phyloP scores from a whole-genome alignment of 176 grass and related monocot genomes.

The Carex scoparia region DNA sequence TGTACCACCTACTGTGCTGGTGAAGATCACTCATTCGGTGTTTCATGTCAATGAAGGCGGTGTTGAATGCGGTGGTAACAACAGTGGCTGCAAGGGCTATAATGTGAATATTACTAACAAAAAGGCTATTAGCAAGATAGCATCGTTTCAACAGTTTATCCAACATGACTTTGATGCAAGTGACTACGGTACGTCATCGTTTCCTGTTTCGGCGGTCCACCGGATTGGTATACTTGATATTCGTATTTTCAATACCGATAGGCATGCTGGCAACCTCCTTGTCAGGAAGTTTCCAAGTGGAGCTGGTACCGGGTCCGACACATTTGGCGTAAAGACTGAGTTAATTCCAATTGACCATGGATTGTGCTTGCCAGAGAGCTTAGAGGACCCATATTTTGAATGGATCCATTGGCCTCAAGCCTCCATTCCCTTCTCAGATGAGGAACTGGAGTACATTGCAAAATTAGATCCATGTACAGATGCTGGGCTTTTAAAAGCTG shows the following conservation, averaged over 20 bases:
- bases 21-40: conserved; percentile 80
- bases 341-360: conserved; percentile 95
- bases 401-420: conserved; percentile 97
- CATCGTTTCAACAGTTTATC: conserved; percentile 85
- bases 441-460: conserved; percentile 81
- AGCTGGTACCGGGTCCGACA: conserved; percentile 36
- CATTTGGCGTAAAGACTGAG: conserved; percentile 63
- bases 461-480: conserved; percentile 60
- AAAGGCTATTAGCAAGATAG: conserved; percentile 74
- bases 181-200: conserved; percentile 86
- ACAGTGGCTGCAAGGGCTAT: conserved; percentile 30
- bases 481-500: conserved; percentile 57
- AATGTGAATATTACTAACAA: conserved; percentile 29
- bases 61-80: conserved; percentile 4
- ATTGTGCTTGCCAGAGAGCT: conserved; percentile 74
- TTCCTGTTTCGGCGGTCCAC: conserved; percentile 85
- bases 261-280: conserved; percentile 85
- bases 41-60: conserved; percentile 75
- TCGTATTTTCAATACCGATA: conserved; percentile 94
- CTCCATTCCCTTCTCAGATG: conserved; percentile 75
- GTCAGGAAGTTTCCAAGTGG: conserved; percentile 55
- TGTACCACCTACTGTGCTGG: conserved; percentile 80
- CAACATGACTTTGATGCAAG: conserved; percentile 93
- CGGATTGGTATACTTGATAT: conserved; percentile 91
- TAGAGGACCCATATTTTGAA: conserved; percentile 96